Evolutionary conservation across 1,139 yeast species (phyloP), one percentile per base, ranked within the genome.

Genomic region (Hansenula sp.): DNA sequence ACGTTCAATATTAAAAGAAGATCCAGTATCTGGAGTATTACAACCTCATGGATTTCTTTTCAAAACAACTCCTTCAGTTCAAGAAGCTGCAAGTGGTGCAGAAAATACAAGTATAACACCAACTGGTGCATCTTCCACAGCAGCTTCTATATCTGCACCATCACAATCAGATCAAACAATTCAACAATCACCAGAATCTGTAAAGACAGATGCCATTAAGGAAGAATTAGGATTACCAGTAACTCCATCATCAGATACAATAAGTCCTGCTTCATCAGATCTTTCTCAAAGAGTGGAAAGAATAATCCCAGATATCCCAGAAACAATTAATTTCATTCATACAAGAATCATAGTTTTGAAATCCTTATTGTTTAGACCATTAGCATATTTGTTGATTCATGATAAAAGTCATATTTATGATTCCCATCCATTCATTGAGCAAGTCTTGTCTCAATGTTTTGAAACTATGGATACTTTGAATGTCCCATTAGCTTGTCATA

Each of bases 11-110:
- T 22, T 50, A 9, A 36, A 38, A 14, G 41, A 40, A 18, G 44
- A 48, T 19, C 46, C 44, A 18, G 44, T 38, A 2, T 21, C 43
- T 1, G 44, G 38, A 16, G 42, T 46, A 7, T 31, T 50, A n/a
- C 46, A 44, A 37, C 52, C 54, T 6, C 50, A 47, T 30, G 57
- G 57, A 3, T 51, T 43, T 31, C 45, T 41, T 11, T 37, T 47
- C 22, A 51, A 45, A 32, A 32, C 38, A 20, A 12, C 21, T 6
- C 13, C 41, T 14, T 18, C 36, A 33, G 9, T 13, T 35, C 13
- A 24, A 25, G 16, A 16, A 14, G 12, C 22, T 25, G 12, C 20
- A 17, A 18, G 9, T 7, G 19, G 14, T 10, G n/a, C 31, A 29
- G n/a, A n/a, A n/a, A n/a, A n/a, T n/a, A n/a, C n/a, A n/a, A n/a